Conservation (phyloP, 148 eudicot genomes). For the Silene uniflora region DNA sequence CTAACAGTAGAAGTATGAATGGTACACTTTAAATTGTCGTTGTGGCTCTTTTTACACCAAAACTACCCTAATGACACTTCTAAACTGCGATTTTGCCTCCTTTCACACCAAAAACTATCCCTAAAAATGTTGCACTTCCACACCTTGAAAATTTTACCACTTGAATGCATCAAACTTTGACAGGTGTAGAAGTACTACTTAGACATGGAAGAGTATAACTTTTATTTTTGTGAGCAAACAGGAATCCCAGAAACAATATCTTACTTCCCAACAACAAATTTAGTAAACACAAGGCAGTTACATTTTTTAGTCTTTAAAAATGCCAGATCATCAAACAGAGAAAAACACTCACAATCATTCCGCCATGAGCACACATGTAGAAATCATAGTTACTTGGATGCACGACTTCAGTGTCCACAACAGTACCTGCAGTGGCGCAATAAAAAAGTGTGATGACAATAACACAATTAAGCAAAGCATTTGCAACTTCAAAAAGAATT, state of each 20-base stretch:
- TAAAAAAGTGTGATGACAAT: slow-evolving; percentile 1
- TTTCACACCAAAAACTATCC: neutral
- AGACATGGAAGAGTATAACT: neutral
- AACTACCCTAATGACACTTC: no score
- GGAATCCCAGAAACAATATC: neutral
- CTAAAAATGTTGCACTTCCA: neutral
- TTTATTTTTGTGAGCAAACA: neutral
- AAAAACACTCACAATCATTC: slow-evolving; percentile 61
- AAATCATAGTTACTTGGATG: slow-evolving; percentile 90
- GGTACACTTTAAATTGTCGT: neutral
- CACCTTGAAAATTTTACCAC: neutral
- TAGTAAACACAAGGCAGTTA: neutral
- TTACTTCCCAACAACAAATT: neutral
- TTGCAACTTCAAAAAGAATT: neutral
- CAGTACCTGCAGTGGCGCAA: slow-evolving; percentile 53
- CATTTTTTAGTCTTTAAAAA: neutral
- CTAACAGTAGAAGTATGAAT: neutral
- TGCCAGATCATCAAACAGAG: neutral
- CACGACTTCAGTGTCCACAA: slow-evolving; percentile 83
- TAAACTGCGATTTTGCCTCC: neutral
- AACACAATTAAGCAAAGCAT: slow-evolving; percentile 7
- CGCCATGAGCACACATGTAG: slow-evolving; percentile 91
- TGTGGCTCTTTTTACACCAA: neutral
- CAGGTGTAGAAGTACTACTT: neutral
- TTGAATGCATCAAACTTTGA: neutral